phyloP scores from a whole-genome alignment of 495 filamentous ascomycete genomes.

The Podospora pseudoanserina region DNA sequence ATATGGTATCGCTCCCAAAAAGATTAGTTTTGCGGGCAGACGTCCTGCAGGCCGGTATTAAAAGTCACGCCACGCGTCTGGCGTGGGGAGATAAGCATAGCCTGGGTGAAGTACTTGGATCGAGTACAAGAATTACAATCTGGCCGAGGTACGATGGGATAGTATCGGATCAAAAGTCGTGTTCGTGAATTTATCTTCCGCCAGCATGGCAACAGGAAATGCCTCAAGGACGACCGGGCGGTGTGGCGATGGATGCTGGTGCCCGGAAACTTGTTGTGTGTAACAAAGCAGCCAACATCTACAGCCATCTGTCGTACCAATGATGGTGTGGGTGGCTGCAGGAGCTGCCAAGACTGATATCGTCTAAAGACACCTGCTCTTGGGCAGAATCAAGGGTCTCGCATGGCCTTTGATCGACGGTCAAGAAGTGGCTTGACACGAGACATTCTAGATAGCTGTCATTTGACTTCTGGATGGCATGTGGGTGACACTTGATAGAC shows the following conservation, averaged over 20 bases:
- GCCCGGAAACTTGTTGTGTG: not conserved
- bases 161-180: not conserved
- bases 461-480: slow-evolving; percentile 1
- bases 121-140: not conserved
- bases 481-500: not conserved
- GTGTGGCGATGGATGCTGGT: not conserved
- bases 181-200: not conserved
- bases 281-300: not conserved
- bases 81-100: slow-evolving; percentile 1
- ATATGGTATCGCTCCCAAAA: not conserved
- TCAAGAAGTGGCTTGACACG: slow-evolving; percentile 1
- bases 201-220: slow-evolving; percentile 1
- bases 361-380: not conserved
- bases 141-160: not conserved
- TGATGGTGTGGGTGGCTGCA: not conserved
- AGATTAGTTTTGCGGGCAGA: not conserved
- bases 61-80: not conserved
- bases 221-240: slow-evolving; percentile 7
- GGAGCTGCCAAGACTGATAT: not conserved
- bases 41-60: not conserved
- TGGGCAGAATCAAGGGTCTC: not conserved
- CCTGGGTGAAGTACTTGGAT: not conserved
- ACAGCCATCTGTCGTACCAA: not conserved
- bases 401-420: slow-evolving; percentile 1
- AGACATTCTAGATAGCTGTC: not conserved